Percentiles rank a stretch among this genome's conserved stretches.
These are phyloP conservation scores for Mariannaea elegans DNA, from an alignment of 2,329 filamentous ascomycete genomes.

Conservation along the genomic window DNA sequence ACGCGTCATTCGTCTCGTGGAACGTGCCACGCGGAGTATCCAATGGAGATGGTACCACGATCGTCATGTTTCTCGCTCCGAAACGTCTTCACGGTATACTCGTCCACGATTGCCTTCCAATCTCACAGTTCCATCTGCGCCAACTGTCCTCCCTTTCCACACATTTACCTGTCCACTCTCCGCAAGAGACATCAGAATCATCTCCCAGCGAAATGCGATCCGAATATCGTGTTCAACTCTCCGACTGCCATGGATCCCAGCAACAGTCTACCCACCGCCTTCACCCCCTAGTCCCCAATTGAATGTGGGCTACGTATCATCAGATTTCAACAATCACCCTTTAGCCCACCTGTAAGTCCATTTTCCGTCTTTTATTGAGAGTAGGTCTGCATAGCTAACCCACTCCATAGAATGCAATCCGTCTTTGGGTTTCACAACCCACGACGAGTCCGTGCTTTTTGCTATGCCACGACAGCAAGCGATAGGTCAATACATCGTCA, in stretches of 20 bases:
- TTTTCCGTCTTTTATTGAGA: background rate
- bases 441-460: slow-evolving; percentile 81
- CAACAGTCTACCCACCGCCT: slow-evolving; percentile 84
- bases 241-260: slow-evolving; percentile 84
- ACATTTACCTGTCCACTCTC: slow-evolving; percentile 96
- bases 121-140: slow-evolving; percentile 83
- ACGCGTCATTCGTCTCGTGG: slow-evolving; percentile 81
- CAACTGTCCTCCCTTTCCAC: slow-evolving; percentile 95
- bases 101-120: slow-evolving; percentile 77
- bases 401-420: slow-evolving; percentile 80
- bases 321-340: slow-evolving; percentile 98
- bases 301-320: slow-evolving; percentile 96
- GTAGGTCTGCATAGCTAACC: background rate
- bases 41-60: slow-evolving; percentile 91
- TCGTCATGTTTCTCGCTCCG: slow-evolving; percentile 70
- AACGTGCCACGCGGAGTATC: slow-evolving; percentile 80
- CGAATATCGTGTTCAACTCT: slow-evolving; percentile 93
- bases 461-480: slow-evolving; percentile 93
- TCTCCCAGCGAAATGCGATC: slow-evolving; percentile 93
- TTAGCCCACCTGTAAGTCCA: slow-evolving; percentile 79
- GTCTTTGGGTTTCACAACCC: slow-evolving; percentile 92
- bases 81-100: slow-evolving; percentile 66
- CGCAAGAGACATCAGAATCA: slow-evolving; percentile 89
- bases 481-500: slow-evolving; percentile 89
- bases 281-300: slow-evolving; percentile 81